Evolutionary conservation across 2,329 filamentous ascomycete species (phyloP), one percentile per base, ranked within the genome.

Genomic region (Aspergillus caelatus): DNA sequence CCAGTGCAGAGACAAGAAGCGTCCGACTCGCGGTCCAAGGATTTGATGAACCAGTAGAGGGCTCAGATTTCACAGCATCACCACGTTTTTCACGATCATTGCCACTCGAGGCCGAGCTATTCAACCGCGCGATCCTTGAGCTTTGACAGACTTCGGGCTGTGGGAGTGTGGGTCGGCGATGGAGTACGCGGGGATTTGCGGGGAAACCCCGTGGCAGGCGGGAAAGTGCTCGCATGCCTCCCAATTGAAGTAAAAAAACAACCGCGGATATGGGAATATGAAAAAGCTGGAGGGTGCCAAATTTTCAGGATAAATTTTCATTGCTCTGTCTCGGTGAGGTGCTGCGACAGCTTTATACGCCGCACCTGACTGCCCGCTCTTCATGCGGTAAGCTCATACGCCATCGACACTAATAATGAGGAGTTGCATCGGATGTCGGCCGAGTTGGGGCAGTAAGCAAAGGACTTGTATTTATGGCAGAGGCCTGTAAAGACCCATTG

Each of bases 11-110:
- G 54, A 84, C 74, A 19, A 85, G 72, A 2, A 85, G 64, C 5
- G 82, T 83, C 50, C 81, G 78, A 21, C 78, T 74, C 2, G 82
- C 81, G 2, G 79, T 82, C 84, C 77, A 77, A 50, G 83, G 83
- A 10, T 62, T 65, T 0, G 69, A 52, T 1, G 67, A 32, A 36
- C 57, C 54, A 14, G 64, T 32, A 28, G 67, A 68, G 11, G 70
- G 67, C 4, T 48, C 61, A 19, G 68, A 64, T 26, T 19, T 58
- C 10, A 63, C 67, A 52, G 67, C 67, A 50, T 66, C 64, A 19
- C 58, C 59, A 43, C 65, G 58, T 1, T 59, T 58, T n/a, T 61
- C 63, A 53, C 63, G 58, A 23, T 53, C 19, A 55, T 50, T 10
- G 21, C 34, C 41, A 21, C 48, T 50, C 23, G 53, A 39, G 23